Conservation (phyloP, 305 asterid genomes). For the Fraxinus dipetala region DNA sequence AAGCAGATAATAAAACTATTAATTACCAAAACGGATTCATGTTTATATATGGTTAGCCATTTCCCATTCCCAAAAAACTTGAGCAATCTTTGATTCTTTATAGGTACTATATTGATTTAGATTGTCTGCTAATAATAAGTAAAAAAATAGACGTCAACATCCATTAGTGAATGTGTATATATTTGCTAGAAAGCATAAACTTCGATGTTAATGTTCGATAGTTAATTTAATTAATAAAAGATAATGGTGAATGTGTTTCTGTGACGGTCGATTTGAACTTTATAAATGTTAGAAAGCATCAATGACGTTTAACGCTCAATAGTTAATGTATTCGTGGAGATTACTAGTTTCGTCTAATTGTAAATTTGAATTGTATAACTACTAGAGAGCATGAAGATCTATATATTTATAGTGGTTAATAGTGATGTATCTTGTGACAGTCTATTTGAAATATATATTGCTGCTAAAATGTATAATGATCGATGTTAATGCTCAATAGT, state of each 20-base stretch:
- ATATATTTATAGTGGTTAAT: not conserved
- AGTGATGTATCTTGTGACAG: not conserved
- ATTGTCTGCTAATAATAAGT: not conserved
- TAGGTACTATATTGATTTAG: not conserved
- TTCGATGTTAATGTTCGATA: not conserved
- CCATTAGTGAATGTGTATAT: not conserved
- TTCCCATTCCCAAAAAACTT: not conserved
- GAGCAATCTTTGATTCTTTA: not conserved
- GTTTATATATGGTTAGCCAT: not conserved
- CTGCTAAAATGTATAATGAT: not conserved
- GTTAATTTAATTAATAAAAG: not conserved
- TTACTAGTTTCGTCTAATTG: not conserved
- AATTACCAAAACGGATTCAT: not conserved
- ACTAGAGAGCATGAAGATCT: not conserved
- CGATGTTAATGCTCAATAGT: too few species aligned
- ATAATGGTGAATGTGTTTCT: not conserved
- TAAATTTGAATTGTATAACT: too few species aligned
- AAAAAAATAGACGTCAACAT: not conserved
- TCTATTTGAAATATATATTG: not conserved
- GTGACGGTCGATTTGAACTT: too few species aligned
- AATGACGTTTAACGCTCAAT: too few species aligned
- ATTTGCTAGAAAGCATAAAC: not conserved
- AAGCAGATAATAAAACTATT: not conserved
- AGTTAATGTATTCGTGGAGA: too few species aligned
- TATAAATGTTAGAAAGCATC: too few species aligned